These are phyloP conservation scores for Pythium coloratum DNA, from an alignment of 352 stramenopile genomes.

Conservation along the genomic window DNA sequence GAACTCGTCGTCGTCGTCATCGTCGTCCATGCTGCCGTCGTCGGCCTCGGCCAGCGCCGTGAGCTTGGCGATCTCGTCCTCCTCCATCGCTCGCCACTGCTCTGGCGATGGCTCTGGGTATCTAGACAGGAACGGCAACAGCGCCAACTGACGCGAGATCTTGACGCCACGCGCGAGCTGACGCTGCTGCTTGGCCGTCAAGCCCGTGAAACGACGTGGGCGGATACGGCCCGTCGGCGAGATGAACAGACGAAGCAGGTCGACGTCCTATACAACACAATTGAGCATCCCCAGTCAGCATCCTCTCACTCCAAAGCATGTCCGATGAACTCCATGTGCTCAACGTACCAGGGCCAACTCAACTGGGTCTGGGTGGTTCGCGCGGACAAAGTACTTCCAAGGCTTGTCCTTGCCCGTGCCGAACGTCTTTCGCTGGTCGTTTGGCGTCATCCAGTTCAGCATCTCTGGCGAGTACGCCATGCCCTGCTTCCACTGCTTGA, in stretches of 20 bases:
- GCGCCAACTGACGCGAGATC: slow-evolving; percentile 70
- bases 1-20: slow-evolving; percentile 67
- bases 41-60: slow-evolving; percentile 56
- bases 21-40: slow-evolving; percentile 50
- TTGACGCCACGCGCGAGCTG: slow-evolving; percentile 77
- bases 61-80: slow-evolving; percentile 70
- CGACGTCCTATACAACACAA: slow-evolving; percentile 45
- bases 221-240: slow-evolving; percentile 81
- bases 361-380: slow-evolving; percentile 72
- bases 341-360: slow-evolving; percentile 62
- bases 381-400: slow-evolving; percentile 78
- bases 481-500: slow-evolving; percentile 52
- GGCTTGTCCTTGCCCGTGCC: slow-evolving; percentile 61
- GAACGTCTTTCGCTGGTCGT: slow-evolving; percentile 60
- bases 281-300: slow-evolving; percentile 1
- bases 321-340: neutral
- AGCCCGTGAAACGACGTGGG: slow-evolving; percentile 75
- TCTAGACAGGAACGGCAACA: slow-evolving; percentile 76
- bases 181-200: slow-evolving; percentile 84
- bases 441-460: slow-evolving; percentile 83
- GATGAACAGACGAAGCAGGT: slow-evolving; percentile 82
- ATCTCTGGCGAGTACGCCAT: slow-evolving; percentile 71
- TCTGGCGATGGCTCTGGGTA: slow-evolving; percentile 81
- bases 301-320: neutral
- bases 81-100: slow-evolving; percentile 80